phyloP scores from a whole-genome alignment of 768 basidiomycete species.

The Mycena albidolilacea region DNA sequence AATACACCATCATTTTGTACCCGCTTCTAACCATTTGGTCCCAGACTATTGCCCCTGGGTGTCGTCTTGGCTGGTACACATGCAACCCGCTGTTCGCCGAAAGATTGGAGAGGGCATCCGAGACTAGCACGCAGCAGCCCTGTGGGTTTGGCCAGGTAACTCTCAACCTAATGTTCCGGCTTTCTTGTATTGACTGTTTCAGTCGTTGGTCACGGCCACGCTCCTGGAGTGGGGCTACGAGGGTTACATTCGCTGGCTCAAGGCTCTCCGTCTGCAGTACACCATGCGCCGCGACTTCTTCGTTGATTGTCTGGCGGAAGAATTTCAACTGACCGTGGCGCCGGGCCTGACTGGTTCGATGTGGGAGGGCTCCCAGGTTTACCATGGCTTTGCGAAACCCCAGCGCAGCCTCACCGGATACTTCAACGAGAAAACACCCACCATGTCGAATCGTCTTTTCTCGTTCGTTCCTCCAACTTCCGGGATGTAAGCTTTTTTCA shows the following conservation, averaged over 20 bases:
- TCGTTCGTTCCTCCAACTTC: constrained; percentile 82
- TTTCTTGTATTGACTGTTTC: constrained; percentile 5
- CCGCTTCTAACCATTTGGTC: neutral
- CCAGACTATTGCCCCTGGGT: constrained; percentile 81
- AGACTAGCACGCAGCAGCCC: constrained; percentile 78
- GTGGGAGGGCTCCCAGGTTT: constrained; percentile 59
- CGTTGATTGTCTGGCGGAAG: constrained; percentile 73
- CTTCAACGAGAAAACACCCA: constrained; percentile 57
- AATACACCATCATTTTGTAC: neutral
- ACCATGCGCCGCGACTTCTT: constrained; percentile 71
- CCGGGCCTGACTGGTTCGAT: constrained; percentile 43
- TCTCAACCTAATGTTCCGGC: constrained; percentile 13
- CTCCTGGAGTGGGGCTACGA: constrained; percentile 76
- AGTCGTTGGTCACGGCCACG: constrained; percentile 73
- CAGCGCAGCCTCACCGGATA: constrained; percentile 34
- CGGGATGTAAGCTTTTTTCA: constrained; percentile 67
- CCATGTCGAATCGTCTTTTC: constrained; percentile 57
- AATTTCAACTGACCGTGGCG: constrained; percentile 69
- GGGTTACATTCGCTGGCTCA: constrained; percentile 85
- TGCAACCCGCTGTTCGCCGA: constrained; percentile 84
- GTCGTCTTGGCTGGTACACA: constrained; percentile 85
- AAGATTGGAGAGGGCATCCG: constrained; percentile 76
- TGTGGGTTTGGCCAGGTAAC: constrained; percentile 79
- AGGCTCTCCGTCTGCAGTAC: constrained; percentile 76
- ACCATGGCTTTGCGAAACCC: constrained; percentile 60